These are phyloP conservation scores for Furcasterigmium sp. DNA, from an alignment of 2,329 filamentous ascomycete genomes.

Conservation along the genomic window DNA sequence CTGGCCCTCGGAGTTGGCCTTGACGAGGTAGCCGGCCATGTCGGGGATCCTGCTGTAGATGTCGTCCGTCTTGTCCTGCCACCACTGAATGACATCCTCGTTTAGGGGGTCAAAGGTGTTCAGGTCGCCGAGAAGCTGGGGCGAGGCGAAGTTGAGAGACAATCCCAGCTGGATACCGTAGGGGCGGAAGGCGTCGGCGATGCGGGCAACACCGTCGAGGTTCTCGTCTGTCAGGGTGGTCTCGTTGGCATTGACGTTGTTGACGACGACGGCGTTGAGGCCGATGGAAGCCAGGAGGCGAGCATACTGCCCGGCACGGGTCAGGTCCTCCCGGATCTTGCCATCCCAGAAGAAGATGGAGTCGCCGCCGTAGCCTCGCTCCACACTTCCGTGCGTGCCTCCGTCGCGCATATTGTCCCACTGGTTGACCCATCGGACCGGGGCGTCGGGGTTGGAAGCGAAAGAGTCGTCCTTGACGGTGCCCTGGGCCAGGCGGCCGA, in stretches of 20 bases:
- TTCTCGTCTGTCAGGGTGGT: conserved; percentile 50
- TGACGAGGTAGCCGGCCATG: conserved; percentile 64
- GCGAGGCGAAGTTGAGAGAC: conserved; percentile 64
- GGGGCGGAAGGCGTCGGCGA: conserved; percentile 62
- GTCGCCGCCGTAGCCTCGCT: conserved; percentile 61
- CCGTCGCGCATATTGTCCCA: conserved; percentile 63
- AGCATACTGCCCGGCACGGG: conserved; percentile 56
- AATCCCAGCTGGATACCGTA: conserved; percentile 63
- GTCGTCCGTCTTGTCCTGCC: conserved; percentile 52
- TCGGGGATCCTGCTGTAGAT: conserved; percentile 60
- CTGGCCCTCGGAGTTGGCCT: conserved; percentile 68
- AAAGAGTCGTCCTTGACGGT: conserved; percentile 36
- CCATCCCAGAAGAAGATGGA: conserved; percentile 65
- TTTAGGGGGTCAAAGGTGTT: conserved; percentile 62
- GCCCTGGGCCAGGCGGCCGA: conserved; percentile 58
- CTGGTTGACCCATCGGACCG: conserved; percentile 66
- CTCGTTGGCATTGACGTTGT: conserved; percentile 68
- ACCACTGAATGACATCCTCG: conserved; percentile 53
- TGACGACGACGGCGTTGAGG: conserved; percentile 62
- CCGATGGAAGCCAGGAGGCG: conserved; percentile 62
- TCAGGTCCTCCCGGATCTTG: conserved; percentile 50
- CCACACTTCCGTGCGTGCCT: conserved; percentile 44
- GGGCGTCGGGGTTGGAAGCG: conserved; percentile 50
- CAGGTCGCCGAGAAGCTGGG: conserved; percentile 49
- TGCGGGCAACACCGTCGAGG: conserved; percentile 53